Evolutionary conservation across 441 rosid genomes (phyloP).

Genomic region (Adansonia rubrostipa): DNA sequence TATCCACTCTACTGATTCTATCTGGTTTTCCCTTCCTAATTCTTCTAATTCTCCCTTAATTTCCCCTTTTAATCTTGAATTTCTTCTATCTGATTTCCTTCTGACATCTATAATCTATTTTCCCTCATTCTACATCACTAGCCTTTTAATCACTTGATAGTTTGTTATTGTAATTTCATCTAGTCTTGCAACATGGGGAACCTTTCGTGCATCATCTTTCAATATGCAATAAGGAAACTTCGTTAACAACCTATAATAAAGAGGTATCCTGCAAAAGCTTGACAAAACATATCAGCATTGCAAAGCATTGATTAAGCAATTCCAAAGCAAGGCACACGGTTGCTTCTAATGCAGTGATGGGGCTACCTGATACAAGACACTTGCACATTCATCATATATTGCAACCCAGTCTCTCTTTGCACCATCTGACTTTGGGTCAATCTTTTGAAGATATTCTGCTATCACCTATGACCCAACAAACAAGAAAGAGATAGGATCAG

Average conservation of each 20-base stretch:
- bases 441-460: constrained; percentile 94
- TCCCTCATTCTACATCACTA: background rate
- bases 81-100: constrained; percentile 1
- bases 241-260: background rate
- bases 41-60: background rate
- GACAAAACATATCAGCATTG: background rate
- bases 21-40: background rate
- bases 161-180: constrained; percentile 5
- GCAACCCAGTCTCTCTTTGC: constrained; percentile 99
- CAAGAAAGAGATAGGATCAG: constrained; percentile 17
- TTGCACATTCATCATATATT: constrained; percentile 98
- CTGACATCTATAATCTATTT: background rate
- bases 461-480: constrained; percentile 56
- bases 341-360: background rate
- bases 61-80: background rate
- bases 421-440: constrained; percentile 99
- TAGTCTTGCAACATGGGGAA: background rate
- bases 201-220: constrained; percentile 6
- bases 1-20: background rate
- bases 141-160: background rate
- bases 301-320: background rate
- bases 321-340: constrained; percentile 12
- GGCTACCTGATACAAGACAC: constrained; percentile 81
- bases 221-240: constrained; percentile 15
- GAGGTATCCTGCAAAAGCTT: background rate